Percentiles rank a stretch among this genome's conserved stretches.
Evolutionary conservation across 2,329 filamentous ascomycete species (phyloP).

Genomic region (Cytospora piceae): DNA sequence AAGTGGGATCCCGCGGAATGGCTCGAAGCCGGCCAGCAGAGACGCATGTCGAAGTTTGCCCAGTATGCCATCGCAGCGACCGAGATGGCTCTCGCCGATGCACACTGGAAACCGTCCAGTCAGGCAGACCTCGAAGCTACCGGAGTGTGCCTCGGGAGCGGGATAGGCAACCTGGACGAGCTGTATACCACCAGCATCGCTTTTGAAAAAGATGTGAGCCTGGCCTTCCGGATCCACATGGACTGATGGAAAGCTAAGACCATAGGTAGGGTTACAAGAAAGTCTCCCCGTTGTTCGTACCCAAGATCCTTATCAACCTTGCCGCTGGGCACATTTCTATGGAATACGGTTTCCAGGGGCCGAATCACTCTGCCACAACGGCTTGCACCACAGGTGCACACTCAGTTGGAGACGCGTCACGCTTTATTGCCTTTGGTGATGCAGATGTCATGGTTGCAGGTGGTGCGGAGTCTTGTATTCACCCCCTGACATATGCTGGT

Average conservation of each 20-base stretch:
- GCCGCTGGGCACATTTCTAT: constrained; percentile 95
- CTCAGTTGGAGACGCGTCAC: constrained; percentile 90
- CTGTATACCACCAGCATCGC: constrained; percentile 82
- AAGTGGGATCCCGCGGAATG: constrained; percentile 59
- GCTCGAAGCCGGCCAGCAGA: constrained; percentile 57
- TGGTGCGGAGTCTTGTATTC: constrained; percentile 92
- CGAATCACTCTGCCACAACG: constrained; percentile 90
- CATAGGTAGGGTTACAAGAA: constrained; percentile 78
- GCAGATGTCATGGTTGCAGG: constrained; percentile 97
- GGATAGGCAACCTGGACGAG: constrained; percentile 92
- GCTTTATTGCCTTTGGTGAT: constrained; percentile 88
- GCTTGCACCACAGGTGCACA: constrained; percentile 97
- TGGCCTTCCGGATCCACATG: constrained; percentile 17
- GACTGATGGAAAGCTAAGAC: constrained; percentile 27
- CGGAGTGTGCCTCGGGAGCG: constrained; percentile 91
- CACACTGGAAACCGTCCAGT: constrained; percentile 69
- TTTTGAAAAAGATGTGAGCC: constrained; percentile 71
- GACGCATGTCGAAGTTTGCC: constrained; percentile 87
- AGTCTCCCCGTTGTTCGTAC: constrained; percentile 91
- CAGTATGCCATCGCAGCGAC: constrained; percentile 90
- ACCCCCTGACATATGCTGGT: constrained; percentile 88
- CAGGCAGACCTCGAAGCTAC: constrained; percentile 72
- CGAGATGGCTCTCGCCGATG: constrained; percentile 83
- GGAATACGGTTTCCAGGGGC: constrained; percentile 85
- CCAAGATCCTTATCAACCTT: constrained; percentile 90